Evolutionary conservation across 192 early-diverging fungal species (phyloP), one percentile per base, ranked within the genome.

Genomic region (Chytriomyces hyalinus): DNA sequence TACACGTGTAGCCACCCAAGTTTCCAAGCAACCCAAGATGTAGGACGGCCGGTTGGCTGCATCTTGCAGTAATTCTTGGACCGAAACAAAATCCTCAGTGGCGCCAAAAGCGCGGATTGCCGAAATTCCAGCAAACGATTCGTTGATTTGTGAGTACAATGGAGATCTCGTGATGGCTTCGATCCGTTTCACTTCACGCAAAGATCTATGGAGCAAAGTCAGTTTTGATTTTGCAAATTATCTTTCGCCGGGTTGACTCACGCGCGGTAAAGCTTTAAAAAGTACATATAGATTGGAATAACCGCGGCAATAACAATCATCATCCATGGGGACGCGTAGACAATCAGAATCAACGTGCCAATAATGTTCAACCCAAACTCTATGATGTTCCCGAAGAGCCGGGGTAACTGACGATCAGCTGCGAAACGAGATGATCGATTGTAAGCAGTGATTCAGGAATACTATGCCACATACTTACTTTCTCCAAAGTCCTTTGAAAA

Each of bases 61-160:
- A 69, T 95, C 92, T 4, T 93, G 78, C 48, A 84, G 83, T 44
- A 77, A 61, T 72, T 91, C 89, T 74, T 93, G 95, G 13, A 81
- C 83, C 2, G 68, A 77, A 8, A 93, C 26, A 28, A 97, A 98
- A 28, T 93, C 90, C 0, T 82, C 63, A 72, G 95, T 90, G 71
- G 90, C 94, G 61, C 87, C 76, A 75, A 92, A 96, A 13, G 86
- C 86, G 7, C 86, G 67, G 57, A 87, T 87, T 22, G 86, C 86
- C 13, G 84, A n/a, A 17, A 78, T 65, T 10, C 69, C 69, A n/a
- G 50, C 51, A 7, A 85, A 69, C 15, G 92, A 89, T 83, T 98
- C 94, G 75, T 88, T 90, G 74, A 95, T 93, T 60, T 94, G 89
- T 68, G 93, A 87, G 79, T 89, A 86, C 24, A 93, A 85, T 5